These are phyloP conservation scores for Mucor circinelloides DNA, from an alignment of 371 early-diverging fungal species.

Conservation along the genomic window DNA sequence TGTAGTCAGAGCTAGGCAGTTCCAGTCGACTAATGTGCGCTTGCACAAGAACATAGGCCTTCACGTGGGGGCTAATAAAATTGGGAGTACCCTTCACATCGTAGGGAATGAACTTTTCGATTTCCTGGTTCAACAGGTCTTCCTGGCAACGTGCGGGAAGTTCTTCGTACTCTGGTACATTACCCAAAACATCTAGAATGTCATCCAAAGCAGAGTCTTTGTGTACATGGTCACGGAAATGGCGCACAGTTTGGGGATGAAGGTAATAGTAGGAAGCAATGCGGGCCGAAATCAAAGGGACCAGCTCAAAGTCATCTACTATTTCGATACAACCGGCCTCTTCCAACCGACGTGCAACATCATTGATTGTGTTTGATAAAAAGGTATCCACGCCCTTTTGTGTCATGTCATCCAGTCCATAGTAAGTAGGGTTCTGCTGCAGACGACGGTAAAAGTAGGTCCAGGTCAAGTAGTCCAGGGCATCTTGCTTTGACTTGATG, in stretches of 20 bases:
- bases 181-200: slow-evolving; percentile 73
- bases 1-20: slow-evolving; percentile 85
- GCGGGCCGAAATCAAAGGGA: slow-evolving; percentile 73
- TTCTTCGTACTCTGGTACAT: slow-evolving; percentile 86
- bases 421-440: slow-evolving; percentile 93
- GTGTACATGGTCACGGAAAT: slow-evolving; percentile 58
- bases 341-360: slow-evolving; percentile 66
- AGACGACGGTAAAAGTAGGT: slow-evolving; percentile 93
- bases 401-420: slow-evolving; percentile 82
- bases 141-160: slow-evolving; percentile 93
- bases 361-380: slow-evolving; percentile 77
- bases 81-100: slow-evolving; percentile 51
- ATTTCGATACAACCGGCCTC: slow-evolving; percentile 76
- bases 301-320: slow-evolving; percentile 59
- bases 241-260: slow-evolving; percentile 76
- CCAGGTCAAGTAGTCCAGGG: slow-evolving; percentile 92
- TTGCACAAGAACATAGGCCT: slow-evolving; percentile 88
- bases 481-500: slow-evolving; percentile 87
- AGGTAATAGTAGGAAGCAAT: slow-evolving; percentile 93
- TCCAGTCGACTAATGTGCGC: slow-evolving; percentile 75
- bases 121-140: slow-evolving; percentile 79
- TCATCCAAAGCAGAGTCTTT: slow-evolving; percentile 54
- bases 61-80: slow-evolving; percentile 85
- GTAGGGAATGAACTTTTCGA: slow-evolving; percentile 66
- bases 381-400: slow-evolving; percentile 69